Evolutionary conservation across 2,329 filamentous ascomycete genomes (phyloP).

Genomic region (Nemania abortiva): DNA sequence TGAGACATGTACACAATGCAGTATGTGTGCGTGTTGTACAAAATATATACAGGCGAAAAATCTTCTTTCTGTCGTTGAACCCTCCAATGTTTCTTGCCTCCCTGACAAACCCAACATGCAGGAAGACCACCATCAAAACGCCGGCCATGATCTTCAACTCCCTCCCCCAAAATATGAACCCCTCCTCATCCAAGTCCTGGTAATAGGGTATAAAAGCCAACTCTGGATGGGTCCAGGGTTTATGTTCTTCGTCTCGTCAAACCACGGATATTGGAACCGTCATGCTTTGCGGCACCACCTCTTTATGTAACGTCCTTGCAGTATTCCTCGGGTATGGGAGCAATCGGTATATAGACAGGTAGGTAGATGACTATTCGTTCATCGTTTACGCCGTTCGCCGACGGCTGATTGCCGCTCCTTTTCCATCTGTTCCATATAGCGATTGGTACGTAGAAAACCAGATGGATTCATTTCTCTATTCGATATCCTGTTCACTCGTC

Average conservation of each 20-base stretch:
- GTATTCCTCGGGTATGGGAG: conserved; percentile 8
- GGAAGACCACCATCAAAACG: conserved; percentile 33
- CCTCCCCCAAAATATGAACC: conserved; percentile 24
- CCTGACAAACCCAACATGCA: conserved; percentile 21
- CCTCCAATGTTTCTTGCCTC: conserved; percentile 10
- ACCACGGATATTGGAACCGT: conserved; percentile 3
- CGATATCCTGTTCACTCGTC: conserved; percentile 27
- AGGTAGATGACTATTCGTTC: conserved; percentile 31
- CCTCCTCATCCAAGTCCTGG: conserved; percentile 11
- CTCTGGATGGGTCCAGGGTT: conserved; percentile 3
- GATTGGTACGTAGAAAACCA: conserved; percentile 19
- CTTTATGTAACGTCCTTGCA: conserved; percentile 6
- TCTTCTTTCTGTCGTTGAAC: conserved; percentile 15
- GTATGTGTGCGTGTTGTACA: conserved; percentile 19
- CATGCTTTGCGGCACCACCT: conserved; percentile 13
- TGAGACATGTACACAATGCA: conserved; percentile 28
- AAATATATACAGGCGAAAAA: conserved; percentile 35
- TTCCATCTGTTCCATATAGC: conserved; percentile 19
- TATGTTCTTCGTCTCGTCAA: conserved; percentile 20
- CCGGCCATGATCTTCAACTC: conserved; percentile 35
- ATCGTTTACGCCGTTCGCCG: conserved; percentile 30
- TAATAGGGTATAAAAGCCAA: conserved; percentile 24
- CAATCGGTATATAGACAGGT: conserved; percentile 12
- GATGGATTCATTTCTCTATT: conserved; percentile 22
- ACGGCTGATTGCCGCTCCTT: background rate